Percentiles rank a stretch among this genome's conserved stretches.
Evolutionary conservation across 2,329 filamentous ascomycete genomes (phyloP).

Genomic region (Plenodomus tracheiphilus): DNA sequence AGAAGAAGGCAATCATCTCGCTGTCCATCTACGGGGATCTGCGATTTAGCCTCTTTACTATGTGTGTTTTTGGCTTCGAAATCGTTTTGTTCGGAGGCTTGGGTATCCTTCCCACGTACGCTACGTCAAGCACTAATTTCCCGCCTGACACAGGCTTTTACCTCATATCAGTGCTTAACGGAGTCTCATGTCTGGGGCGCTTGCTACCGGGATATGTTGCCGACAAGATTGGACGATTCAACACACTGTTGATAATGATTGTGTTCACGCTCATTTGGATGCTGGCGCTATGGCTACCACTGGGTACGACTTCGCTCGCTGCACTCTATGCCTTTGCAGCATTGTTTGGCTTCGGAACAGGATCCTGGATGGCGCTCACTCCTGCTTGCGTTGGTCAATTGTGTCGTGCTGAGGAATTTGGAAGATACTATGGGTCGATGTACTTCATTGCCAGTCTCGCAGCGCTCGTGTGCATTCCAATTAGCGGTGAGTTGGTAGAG

Average conservation of each 20-base stretch:
- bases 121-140: slow-evolving; percentile 42
- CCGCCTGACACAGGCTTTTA: slow-evolving; percentile 39
- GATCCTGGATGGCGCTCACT: slow-evolving; percentile 50
- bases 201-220: slow-evolving; percentile 46
- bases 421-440: slow-evolving; percentile 56
- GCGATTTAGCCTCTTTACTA: slow-evolving; percentile 40
- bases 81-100: slow-evolving; percentile 47
- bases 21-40: slow-evolving; percentile 39
- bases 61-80: slow-evolving; percentile 42
- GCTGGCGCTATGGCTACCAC: slow-evolving; percentile 41
- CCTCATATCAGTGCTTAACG: slow-evolving; percentile 47
- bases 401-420: slow-evolving; percentile 52
- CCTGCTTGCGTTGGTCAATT: slow-evolving; percentile 55
- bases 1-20: slow-evolving; percentile 43
- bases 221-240: slow-evolving; percentile 48
- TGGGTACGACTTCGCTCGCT: slow-evolving; percentile 34
- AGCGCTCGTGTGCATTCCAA: slow-evolving; percentile 41
- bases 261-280: slow-evolving; percentile 42
- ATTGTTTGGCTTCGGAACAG: slow-evolving; percentile 54
- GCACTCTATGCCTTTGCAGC: slow-evolving; percentile 46
- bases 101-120: slow-evolving; percentile 47
- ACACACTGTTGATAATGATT: slow-evolving; percentile 44
- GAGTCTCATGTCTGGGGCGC: slow-evolving; percentile 46
- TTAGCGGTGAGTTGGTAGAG: slow-evolving; percentile 41
- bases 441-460: slow-evolving; percentile 44